Conservation (phyloP, 805 yeast species). For the Brettanomyces bruxellensis region DNA sequence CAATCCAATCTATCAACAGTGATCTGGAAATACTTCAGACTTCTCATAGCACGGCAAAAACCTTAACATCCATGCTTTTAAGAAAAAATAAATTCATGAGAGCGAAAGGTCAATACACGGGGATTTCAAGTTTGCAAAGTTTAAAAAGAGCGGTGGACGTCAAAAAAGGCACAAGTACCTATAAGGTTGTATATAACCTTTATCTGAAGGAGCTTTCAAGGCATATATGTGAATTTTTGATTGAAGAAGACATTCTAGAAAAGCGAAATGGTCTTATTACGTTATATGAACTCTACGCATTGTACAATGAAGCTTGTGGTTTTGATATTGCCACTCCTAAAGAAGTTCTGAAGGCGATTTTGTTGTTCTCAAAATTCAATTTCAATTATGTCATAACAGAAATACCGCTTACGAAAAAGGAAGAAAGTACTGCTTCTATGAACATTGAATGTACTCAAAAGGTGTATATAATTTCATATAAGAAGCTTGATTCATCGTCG, state of each 20-base stretch:
- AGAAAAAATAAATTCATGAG: conserved; percentile 19
- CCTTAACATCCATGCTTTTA: conserved; percentile 20
- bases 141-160: conserved; percentile 8
- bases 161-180: conserved; percentile 1
- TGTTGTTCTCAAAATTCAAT: conserved; percentile 40
- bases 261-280: conserved; percentile 52
- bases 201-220: conserved; percentile 61
- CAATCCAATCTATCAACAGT: conserved; percentile 13
- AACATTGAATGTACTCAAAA: conserved; percentile 1
- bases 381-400: conserved; percentile 18
- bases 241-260: conserved; percentile 32
- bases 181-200: conserved; percentile 12
- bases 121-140: conserved; percentile 11
- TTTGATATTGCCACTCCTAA: conserved; percentile 60
- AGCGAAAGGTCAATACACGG: conserved; percentile 13
- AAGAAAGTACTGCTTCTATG: neutral
- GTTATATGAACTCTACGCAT: conserved; percentile 50
- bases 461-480: conserved; percentile 20
- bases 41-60: conserved; percentile 21
- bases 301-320: conserved; percentile 59
- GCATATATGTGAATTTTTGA: conserved; percentile 66
- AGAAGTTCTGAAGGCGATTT: conserved; percentile 57
- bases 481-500: conserved; percentile 13
- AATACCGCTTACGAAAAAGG: conserved; percentile 36
- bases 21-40: conserved; percentile 19